These are phyloP conservation scores for Fusarium dlaminii DNA, from an alignment of 2,329 filamentous ascomycete species.

Conservation along the genomic window DNA sequence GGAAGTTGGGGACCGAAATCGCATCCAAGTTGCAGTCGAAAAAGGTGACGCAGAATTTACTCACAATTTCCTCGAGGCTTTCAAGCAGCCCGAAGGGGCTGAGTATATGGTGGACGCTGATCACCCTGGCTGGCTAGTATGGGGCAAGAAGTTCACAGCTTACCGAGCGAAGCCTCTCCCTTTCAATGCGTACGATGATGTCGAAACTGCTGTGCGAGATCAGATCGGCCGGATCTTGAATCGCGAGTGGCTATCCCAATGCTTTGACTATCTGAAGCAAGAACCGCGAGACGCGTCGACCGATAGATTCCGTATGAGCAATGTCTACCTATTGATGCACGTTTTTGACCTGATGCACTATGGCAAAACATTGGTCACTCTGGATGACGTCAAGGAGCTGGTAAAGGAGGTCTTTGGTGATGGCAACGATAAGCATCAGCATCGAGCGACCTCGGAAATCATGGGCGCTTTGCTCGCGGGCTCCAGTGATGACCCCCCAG, in stretches of 20 bases:
- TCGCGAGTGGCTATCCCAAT: conserved; percentile 84
- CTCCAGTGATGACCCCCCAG: conserved; percentile 78
- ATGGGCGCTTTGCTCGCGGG: conserved; percentile 85
- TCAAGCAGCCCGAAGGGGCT: conserved; percentile 72
- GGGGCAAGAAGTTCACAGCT: conserved; percentile 87
- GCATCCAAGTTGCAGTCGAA: conserved; percentile 76
- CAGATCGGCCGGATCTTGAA: conserved; percentile 85
- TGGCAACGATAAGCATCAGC: conserved; percentile 96
- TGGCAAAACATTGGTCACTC: conserved; percentile 78
- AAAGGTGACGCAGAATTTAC: conserved; percentile 84
- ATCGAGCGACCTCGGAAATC: conserved; percentile 94
- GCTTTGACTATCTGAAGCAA: conserved; percentile 95
- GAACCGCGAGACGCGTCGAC: conserved; percentile 84
- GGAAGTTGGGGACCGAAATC: conserved; percentile 76
- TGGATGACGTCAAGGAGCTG: conserved; percentile 88
- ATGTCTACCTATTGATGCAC: conserved; percentile 86
- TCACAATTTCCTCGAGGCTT: conserved; percentile 77
- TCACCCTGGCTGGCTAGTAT: conserved; percentile 95
- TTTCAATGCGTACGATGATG: conserved; percentile 79
- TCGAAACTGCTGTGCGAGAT: conserved; percentile 76
- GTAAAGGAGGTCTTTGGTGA: conserved; percentile 83
- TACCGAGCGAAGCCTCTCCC: conserved; percentile 75
- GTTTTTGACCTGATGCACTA: conserved; percentile 90
- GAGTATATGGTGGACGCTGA: conserved; percentile 93
- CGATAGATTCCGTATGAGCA: conserved; percentile 90